Evolutionary conservation across 2,329 filamentous ascomycete species (phyloP), one percentile per base, ranked within the genome.

Genomic region (Cladosporium sp.): DNA sequence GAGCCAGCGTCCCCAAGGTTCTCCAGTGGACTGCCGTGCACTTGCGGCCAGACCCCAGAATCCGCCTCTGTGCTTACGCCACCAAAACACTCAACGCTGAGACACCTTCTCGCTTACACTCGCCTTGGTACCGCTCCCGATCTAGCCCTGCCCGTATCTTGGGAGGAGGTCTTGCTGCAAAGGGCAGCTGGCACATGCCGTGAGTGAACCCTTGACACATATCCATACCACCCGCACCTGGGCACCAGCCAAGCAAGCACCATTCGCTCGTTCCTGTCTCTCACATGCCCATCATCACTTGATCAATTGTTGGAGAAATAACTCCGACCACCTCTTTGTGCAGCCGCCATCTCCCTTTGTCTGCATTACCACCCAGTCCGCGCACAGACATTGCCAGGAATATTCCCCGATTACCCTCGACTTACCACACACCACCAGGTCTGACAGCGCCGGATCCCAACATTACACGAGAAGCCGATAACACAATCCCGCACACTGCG

Each of bases 141-240:
- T 52, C 49, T 52, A 52, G 49, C 22, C 24, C 50, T 32, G 36
- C 9, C n/a, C 22, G 49, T n/a, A 25, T 52, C 50, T 53, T 53
- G 49, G 36, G 4, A 44, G 50, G 50, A 40, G 36, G 25, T 34
- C 17, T 42, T 42, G 25, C 50, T 53, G 50, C 34, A 40, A 42
- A 53, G 50, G 50, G 50, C 50, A 37, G n/a, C 35, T 52, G 50
- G 50, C 50, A 53, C 50, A 53, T 53, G 37, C 50, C 45, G 45
- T 19, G 22, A 45, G 42, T 45, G 42, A 45, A 45, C 42, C 42
- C 42, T 45, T 28, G 42, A 45, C 42, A 45, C 42, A 28, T 19
- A 42, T 22, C 42, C n/a, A 45, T 28, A 28, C 42, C 42, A 24
- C 42, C 42, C 28, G 28, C n/a, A n/a, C n/a, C 28, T 32, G 28